Base-by-base conservation (phyloP, 805 yeast genomes). In the Komagataella pastoris region DNA sequence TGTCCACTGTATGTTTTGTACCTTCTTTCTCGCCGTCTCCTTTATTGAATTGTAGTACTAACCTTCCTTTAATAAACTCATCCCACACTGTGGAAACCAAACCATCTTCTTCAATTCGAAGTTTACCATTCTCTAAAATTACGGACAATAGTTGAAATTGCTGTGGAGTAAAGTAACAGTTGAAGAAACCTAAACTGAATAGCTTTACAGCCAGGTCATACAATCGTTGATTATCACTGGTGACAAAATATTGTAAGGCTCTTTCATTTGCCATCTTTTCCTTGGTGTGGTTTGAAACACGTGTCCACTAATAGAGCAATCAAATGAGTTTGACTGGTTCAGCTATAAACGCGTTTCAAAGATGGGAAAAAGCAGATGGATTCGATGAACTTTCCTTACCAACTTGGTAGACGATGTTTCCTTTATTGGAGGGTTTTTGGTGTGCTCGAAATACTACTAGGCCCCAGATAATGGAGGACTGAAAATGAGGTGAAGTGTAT, bases 121-220 rank as follows among this genome's bases (percentile, higher is more conserved):
- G 30, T 51, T 59, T 62, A 24, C 64, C 58, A 24, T 67, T 58
- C n/a, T 68, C 64, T 17, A 81, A 62, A 3, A 81, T 64, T 50
- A 68, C 61, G 46, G 72, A 72, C 46, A 81, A 62, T 1, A 81
- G 72, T 50, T 74, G 69, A 56, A 73, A 69, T 59, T 81, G 86
- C 53, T 75, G 79, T n/a, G 76, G 70, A 8, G 80, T 76, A 53
- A 81, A 64, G 58, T 72, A 76, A 48, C 73, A 68, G 50, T 72
- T 74, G 56, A 78, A 76, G 17, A 65, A 64, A 4, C 74, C 71
- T 7, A 67, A 62, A 23, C 59, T 53, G 52, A 65, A 69, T 18
- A 74, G 54, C 51, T 62, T 63, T 18, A 61, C 67, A 3, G 77
- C 63, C 43, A 73, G 55, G 36, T 53, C 50, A 49, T 65, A 62